phyloP scores from a whole-genome alignment of 2,329 filamentous ascomycete species.

The Leptoxyphium fumago region DNA sequence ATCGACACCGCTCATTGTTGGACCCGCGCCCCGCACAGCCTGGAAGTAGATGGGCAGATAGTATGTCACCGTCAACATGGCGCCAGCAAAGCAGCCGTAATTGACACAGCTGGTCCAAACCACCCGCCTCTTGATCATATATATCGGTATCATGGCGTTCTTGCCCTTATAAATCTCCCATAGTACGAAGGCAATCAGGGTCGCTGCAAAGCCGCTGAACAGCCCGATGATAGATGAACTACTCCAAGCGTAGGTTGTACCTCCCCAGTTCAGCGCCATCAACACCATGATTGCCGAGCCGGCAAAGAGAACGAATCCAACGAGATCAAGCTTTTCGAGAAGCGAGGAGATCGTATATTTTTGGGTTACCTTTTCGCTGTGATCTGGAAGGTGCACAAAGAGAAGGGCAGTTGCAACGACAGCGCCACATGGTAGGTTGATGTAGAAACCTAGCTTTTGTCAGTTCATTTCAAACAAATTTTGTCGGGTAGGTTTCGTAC shows the following conservation, averaged over 20 bases:
- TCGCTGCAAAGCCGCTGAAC: slow-evolving; percentile 21
- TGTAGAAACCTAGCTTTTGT: slow-evolving; percentile 6
- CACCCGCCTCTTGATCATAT: slow-evolving; percentile 25
- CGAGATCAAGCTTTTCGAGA: slow-evolving; percentile 21
- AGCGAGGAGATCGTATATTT: neutral
- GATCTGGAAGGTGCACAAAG: neutral
- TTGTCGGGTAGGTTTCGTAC: neutral
- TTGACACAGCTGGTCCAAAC: slow-evolving; percentile 19
- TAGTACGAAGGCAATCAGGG: slow-evolving; percentile 28
- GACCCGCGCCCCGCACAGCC: slow-evolving; percentile 30
- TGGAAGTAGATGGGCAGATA: slow-evolving; percentile 34
- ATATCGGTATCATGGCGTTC: slow-evolving; percentile 25
- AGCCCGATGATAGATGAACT: slow-evolving; percentile 27
- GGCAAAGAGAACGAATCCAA: slow-evolving; percentile 23
- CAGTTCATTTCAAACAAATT: too few relatives aligned
- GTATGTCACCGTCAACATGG: slow-evolving; percentile 24
- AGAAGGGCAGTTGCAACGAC: slow-evolving; percentile 13
- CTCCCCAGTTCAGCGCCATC: slow-evolving; percentile 33
- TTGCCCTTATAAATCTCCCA: slow-evolving; percentile 26
- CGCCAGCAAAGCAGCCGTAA: slow-evolving; percentile 21
- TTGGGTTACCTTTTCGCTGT: neutral
- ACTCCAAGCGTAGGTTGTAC: slow-evolving; percentile 25
- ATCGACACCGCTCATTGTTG: slow-evolving; percentile 32
- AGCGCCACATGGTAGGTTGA: slow-evolving; percentile 34
- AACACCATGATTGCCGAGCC: slow-evolving; percentile 27